These are phyloP conservation scores for Quercus glauca DNA, from an alignment of 306 rosid species.

Conservation along the genomic window DNA sequence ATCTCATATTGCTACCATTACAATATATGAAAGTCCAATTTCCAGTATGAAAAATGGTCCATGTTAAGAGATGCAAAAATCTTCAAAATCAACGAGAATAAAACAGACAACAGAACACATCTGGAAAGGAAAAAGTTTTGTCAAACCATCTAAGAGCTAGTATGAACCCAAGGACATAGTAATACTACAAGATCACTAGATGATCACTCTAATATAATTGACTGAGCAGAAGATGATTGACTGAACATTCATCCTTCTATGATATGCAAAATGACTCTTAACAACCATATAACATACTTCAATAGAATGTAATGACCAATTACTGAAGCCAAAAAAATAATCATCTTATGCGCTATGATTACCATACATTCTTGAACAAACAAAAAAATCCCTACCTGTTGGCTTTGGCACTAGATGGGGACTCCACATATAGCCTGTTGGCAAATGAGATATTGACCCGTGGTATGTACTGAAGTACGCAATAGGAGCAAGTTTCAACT, in stretches of 20 bases:
- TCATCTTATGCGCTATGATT: background rate
- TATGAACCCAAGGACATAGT: background rate
- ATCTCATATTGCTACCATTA: background rate
- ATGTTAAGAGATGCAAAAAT: background rate
- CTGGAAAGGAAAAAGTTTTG: background rate
- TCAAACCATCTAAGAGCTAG: background rate
- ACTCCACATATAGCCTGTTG: constrained; percentile 97
- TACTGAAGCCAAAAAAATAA: no score
- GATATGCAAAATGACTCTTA: background rate
- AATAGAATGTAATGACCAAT: background rate
- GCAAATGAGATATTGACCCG: constrained; percentile 94
- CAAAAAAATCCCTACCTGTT: constrained; percentile 47
- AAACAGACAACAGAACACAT: background rate
- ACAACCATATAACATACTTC: background rate
- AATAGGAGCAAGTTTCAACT: constrained; percentile 87
- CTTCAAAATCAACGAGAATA: background rate
- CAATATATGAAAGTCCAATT: no score
- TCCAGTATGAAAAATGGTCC: no score
- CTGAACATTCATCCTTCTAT: background rate
- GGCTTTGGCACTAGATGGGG: constrained; percentile 96
- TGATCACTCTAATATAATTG: background rate
- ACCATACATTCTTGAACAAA: background rate
- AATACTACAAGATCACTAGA: background rate
- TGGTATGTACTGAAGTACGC: constrained; percentile 93
- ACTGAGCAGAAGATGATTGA: background rate